Evolutionary conservation across 176 grass and related monocot species (phyloP).

Genomic region (Leersia perrieri): DNA sequence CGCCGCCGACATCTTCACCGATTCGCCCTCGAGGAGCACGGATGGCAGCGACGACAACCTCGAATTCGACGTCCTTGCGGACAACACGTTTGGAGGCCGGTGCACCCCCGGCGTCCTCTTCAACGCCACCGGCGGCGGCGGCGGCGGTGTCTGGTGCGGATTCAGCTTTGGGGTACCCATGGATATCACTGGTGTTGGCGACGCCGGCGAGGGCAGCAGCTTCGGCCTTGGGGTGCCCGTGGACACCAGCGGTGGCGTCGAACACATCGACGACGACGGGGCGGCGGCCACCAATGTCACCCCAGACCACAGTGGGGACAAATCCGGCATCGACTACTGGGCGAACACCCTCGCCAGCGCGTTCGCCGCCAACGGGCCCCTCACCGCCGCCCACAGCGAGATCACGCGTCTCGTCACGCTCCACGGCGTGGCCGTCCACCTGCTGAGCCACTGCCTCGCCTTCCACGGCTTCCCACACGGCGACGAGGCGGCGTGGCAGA

Average conservation of each 20-base stretch:
- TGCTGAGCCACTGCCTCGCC: slow-evolving; percentile 21
- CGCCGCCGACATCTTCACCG: not conserved
- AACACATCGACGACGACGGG: not conserved
- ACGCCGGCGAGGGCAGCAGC: no score
- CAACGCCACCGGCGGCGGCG: not conserved
- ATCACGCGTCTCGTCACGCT: slow-evolving; percentile 39
- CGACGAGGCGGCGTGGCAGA: not conserved
- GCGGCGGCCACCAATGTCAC: not conserved
- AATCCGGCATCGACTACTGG: not conserved
- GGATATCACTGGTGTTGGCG: no score
- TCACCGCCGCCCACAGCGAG: slow-evolving; percentile 29
- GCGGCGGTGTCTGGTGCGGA: no score
- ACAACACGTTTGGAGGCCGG: not conserved
- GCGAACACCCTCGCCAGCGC: slow-evolving; percentile 17
- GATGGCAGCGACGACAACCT: not conserved
- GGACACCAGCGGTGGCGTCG: not conserved
- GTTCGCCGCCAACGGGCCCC: not conserved
- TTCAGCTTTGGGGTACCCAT: not conserved
- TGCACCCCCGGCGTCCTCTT: not conserved
- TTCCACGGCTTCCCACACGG: slow-evolving; percentile 4
- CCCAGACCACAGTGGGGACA: not conserved
- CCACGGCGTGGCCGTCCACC: slow-evolving; percentile 31
- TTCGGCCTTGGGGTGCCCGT: not conserved
- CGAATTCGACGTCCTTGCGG: not conserved
- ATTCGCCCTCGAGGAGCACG: not conserved